Conservation (phyloP, 2,329 filamentous ascomycete species). For the Phaeosphaeriaceae sp. region DNA sequence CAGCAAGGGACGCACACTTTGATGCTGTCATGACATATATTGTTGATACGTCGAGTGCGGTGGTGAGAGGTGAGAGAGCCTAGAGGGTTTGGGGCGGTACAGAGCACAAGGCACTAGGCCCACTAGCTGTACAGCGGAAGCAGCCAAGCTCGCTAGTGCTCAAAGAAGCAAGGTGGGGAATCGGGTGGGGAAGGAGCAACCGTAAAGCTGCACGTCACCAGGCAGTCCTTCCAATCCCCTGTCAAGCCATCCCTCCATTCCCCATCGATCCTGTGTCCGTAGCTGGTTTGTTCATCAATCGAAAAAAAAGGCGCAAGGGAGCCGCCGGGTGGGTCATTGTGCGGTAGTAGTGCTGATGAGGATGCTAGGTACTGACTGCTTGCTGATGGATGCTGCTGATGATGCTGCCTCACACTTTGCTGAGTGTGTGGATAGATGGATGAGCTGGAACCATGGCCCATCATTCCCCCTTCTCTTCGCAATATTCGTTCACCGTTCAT, state of each 20-base stretch:
- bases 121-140: constrained; percentile 26
- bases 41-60: constrained; percentile 11
- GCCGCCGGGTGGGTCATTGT: no score
- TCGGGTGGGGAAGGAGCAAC: constrained; percentile 31
- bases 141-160: constrained; percentile 26
- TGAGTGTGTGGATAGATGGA: neutral
- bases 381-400: no score
- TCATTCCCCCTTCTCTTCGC: constrained; percentile 4
- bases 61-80: constrained; percentile 19
- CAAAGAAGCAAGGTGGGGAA: constrained; percentile 24
- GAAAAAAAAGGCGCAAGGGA: no score
- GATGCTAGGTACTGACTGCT: no score
- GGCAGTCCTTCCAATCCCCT: constrained; percentile 29
- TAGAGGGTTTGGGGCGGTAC: constrained; percentile 22
- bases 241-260: constrained; percentile 25
- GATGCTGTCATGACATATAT: constrained; percentile 13
- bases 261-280: constrained; percentile 21
- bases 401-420: no score
- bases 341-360: no score
- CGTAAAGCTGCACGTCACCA: constrained; percentile 46
- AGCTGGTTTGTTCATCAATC: no score
- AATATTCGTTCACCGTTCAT: constrained; percentile 6
- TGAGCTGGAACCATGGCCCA: no score
- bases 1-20: constrained; percentile 24
- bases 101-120: no score